phyloP scores from a whole-genome alignment of 495 filamentous ascomycete species.

The Penicillium steckii region DNA sequence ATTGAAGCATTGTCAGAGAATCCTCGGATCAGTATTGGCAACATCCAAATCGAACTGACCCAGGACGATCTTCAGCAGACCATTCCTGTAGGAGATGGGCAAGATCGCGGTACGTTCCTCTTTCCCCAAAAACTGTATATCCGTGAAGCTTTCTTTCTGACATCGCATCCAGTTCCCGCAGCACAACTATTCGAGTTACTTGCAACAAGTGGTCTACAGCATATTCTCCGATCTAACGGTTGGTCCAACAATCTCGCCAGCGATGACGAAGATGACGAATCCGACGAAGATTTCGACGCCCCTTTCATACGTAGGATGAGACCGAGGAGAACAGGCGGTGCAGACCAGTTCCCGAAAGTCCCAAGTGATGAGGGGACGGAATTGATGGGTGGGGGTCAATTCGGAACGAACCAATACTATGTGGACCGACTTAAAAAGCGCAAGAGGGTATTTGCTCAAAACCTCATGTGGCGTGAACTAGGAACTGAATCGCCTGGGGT shows the following conservation, averaged over 20 bases:
- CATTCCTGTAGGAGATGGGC: constrained; percentile 41
- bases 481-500: constrained; percentile 56
- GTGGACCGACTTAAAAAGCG: constrained; percentile 49
- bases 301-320: constrained; percentile 24
- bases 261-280: constrained; percentile 22
- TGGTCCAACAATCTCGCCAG: constrained; percentile 13
- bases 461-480: constrained; percentile 77
- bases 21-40: constrained; percentile 34
- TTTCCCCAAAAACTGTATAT: not conserved
- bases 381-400: constrained; percentile 77
- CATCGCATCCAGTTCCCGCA: constrained; percentile 23
- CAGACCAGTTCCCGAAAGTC: constrained; percentile 65
- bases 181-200: constrained; percentile 38
- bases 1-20: constrained; percentile 19
- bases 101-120: constrained; percentile 12
- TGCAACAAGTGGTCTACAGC: constrained; percentile 34
- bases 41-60: constrained; percentile 50
- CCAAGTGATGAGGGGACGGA: constrained; percentile 72
- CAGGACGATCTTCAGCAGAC: constrained; percentile 40
- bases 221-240: constrained; percentile 36
- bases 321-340: constrained; percentile 21
- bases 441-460: constrained; percentile 60
- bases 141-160: not conserved
- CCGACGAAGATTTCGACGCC: constrained; percentile 27
- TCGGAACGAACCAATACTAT: constrained; percentile 62